Conservation (phyloP, 306 rosid genomes). For the Corylus americana region DNA sequence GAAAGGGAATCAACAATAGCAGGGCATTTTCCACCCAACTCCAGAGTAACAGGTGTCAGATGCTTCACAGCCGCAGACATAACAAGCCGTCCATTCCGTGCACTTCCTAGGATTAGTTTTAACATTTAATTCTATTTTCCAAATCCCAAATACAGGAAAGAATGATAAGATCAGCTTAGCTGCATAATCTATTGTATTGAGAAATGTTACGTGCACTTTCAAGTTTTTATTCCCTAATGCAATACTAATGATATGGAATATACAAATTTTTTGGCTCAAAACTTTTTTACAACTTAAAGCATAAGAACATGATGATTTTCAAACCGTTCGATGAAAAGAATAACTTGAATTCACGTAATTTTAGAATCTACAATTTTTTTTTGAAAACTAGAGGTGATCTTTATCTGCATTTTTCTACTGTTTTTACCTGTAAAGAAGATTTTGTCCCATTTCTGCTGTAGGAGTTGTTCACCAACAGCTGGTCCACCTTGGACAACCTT, state of each 20-base stretch:
- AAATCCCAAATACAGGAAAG: neutral
- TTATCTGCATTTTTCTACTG: neutral
- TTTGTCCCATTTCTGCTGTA: slow-evolving; percentile 63
- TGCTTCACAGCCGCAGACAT: slow-evolving; percentile 67
- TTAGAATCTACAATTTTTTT: too few relatives aligned
- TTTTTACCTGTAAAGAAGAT: slow-evolving; percentile 70
- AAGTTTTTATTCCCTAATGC: too few relatives aligned
- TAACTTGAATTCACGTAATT: too few relatives aligned
- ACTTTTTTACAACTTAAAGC: too few relatives aligned
- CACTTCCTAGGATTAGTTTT: slow-evolving; percentile 49
- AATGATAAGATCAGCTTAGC: too few relatives aligned
- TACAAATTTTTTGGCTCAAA: too few relatives aligned
- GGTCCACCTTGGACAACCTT: slow-evolving; percentile 64
- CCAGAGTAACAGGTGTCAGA: slow-evolving; percentile 71
- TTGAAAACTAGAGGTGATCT: too few relatives aligned
- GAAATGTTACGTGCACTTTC: too few relatives aligned
- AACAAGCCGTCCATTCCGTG: slow-evolving; percentile 51
- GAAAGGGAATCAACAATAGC: slow-evolving; percentile 68
- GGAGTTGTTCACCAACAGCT: slow-evolving; percentile 47
- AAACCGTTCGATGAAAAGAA: too few relatives aligned
- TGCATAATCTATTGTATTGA: too few relatives aligned
- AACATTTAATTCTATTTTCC: neutral
- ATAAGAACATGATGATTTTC: too few relatives aligned
- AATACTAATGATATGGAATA: too few relatives aligned
- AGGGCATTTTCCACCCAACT: slow-evolving; percentile 85